Conservation (phyloP, 2,329 filamentous ascomycete species). For the Nemania diffusa region DNA sequence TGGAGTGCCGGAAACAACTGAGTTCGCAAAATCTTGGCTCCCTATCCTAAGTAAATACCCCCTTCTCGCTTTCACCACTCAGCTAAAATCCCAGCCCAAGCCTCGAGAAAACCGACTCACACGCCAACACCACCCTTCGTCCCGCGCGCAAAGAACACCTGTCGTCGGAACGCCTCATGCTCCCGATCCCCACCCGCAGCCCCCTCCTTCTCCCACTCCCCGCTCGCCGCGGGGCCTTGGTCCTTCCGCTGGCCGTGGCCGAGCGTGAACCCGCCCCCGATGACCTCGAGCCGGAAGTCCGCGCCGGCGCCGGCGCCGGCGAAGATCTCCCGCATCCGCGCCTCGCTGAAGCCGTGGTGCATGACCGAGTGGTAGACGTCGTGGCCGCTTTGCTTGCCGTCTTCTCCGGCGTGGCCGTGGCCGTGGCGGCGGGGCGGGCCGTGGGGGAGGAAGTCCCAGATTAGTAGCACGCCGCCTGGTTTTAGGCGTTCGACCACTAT, state of each 20-base stretch:
- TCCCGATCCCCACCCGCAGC: neutral
- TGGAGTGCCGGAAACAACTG: too few relatives aligned
- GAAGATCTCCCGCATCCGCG: slow-evolving; percentile 69
- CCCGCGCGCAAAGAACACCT: slow-evolving; percentile 63
- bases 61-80: too few relatives aligned
- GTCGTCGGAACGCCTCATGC: slow-evolving; percentile 52
- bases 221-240: neutral
- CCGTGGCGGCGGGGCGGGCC: slow-evolving; percentile 38
- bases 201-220: neutral
- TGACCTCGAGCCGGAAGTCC: slow-evolving; percentile 66
- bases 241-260: slow-evolving; percentile 1
- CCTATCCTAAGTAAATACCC: too few relatives aligned
- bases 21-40: too few relatives aligned
- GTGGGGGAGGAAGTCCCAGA: slow-evolving; percentile 74
- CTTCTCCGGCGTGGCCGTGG: slow-evolving; percentile 52
- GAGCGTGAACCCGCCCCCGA: slow-evolving; percentile 58
- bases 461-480: slow-evolving; percentile 72
- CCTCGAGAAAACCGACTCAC: neutral
- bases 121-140: slow-evolving; percentile 23
- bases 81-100: neutral
- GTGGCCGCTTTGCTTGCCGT: slow-evolving; percentile 18
- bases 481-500: slow-evolving; percentile 68
- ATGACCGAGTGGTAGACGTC: slow-evolving; percentile 62
- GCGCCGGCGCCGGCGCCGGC: slow-evolving; percentile 67
- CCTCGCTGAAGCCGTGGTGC: slow-evolving; percentile 73